Base-by-base conservation (phyloP, 805 yeast species). In the Myxozyma geophila region DNA sequence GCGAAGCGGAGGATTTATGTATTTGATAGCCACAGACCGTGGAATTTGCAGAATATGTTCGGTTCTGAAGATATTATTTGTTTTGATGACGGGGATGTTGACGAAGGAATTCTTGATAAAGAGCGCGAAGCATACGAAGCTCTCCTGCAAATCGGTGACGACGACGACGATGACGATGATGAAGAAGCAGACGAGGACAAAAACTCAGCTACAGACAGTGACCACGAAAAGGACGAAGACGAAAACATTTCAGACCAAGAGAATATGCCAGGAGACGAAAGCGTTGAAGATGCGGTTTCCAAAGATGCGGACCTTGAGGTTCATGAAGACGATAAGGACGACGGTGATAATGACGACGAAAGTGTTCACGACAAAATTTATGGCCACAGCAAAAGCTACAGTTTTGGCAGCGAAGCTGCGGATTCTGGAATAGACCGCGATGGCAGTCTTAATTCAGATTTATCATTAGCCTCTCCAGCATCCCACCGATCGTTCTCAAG, bases 41-140 rank as follows among this genome's bases (percentile, higher is more conserved):
- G 99, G 98, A 92, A 92, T 76, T 78, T 95, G 67, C 97, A 92
- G 74, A 95, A 95, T 73, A 72, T 95, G 53, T 92, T 89, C 80
- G 97, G 96, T 0, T 87, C 93, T 7, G 85, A 85, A 9, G 81
- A 85, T 67, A 84, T 95, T 17, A 43, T 46, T 7, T 92, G 98
- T 75, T 83, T 92, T 64, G 98, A 92, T 72, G 98, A 93, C 74
- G 97, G 97, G 0, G 79, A 80, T 53, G 81, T 89, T 1, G 89
- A 87, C 39, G 83, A 81, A 41, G 85, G 67, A 13, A 8, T 83
- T 56, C 74, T 92, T 58, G 66, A 65, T 13, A 74, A 77, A 5
- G 92, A 88, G 71, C 82, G 81, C 66, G 76, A 77, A 4, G 92
- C 97, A 15, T 92, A 90, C 71, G 80, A 59, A 8, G 70, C 53